These are phyloP conservation scores for Carnegiea gigantea DNA, from an alignment of 179 eudicot genomes.

Conservation along the genomic window DNA sequence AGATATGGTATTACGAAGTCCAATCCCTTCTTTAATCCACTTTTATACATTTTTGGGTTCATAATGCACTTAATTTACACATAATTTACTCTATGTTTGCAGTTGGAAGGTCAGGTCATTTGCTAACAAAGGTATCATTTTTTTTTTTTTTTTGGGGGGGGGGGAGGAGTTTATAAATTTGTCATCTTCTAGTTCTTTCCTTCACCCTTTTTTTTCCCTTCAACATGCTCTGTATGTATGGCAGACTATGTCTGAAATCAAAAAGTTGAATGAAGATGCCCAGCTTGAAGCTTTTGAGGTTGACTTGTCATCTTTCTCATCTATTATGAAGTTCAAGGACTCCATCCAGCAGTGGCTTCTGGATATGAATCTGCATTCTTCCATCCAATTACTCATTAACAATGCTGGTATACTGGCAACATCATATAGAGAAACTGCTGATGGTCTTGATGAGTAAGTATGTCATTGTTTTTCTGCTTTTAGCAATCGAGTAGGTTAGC, in stretches of 20 bases:
- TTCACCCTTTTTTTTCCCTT: conserved; percentile 12
- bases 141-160: no score
- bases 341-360: conserved; percentile 66
- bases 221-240: conserved; percentile 13
- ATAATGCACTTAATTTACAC: conserved; percentile 7
- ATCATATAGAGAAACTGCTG: conserved; percentile 56
- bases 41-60: conserved; percentile 2
- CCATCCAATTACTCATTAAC: conserved; percentile 80
- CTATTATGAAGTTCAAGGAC: conserved; percentile 63
- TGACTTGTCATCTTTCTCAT: conserved; percentile 67
- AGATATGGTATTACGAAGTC: not conserved
- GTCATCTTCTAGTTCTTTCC: conserved; percentile 4
- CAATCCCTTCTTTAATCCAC: not conserved
- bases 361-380: conserved; percentile 65
- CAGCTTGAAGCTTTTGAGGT: conserved; percentile 72
- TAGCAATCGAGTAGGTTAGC: not conserved
- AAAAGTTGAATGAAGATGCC: conserved; percentile 43
- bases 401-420: conserved; percentile 92
- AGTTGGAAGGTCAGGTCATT: conserved; percentile 72
- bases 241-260: conserved; percentile 62
- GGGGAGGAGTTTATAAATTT: conserved; percentile 5
- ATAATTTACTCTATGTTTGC: conserved; percentile 39
- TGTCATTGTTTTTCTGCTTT: conserved; percentile 6
- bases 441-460: conserved; percentile 73
- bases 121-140: conserved; percentile 56